Evolutionary conservation across 495 filamentous ascomycete species (phyloP), one percentile per base, ranked within the genome.

Genomic region (Chlorociboria aeruginascens): DNA sequence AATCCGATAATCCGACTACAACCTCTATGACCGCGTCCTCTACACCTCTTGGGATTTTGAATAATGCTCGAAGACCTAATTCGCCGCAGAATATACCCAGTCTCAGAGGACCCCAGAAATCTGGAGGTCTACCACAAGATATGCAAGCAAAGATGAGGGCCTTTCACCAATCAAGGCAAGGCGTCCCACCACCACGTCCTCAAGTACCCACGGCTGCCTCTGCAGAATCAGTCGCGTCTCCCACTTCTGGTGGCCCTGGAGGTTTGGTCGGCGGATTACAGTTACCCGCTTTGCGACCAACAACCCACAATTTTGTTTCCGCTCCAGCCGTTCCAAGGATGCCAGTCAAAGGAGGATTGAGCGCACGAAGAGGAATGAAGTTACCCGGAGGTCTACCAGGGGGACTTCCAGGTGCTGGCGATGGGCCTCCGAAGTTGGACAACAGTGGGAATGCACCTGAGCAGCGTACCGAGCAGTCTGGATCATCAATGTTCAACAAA

Each of bases 111-210:
- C 41, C 39, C 6, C 17, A 43, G 40, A 34, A 46, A 28, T 37
- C 37, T 31, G 57, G 58, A 17, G 71, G 73, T 29, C 65, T 92
- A 16, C 83, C 85, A 35, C 78, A 83, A 61, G 87, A 93, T 51
- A 78, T 96, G 50, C 77, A 84, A 67, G 84, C 81, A 32, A 89
- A 82, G 55, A 82, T 90, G 71, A 79, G 78, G 53, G 84, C 83
- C 2, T 86, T 89, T 45, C 81, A 85, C 46, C 59, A 84, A 11
- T 83, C 74, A 49, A 66, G 77, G 50, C 79, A 78, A 59, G 75
- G 74, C 41, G 66, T 68, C 20, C 73, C 73, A 32, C 67, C 69
- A 73, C 49, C 71, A 68, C 43, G 73, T 68, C 53, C 66, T 58
- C 41, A 63, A 54, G 16, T 63, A 56, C 61, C 58, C 50, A 61